Base-by-base conservation (phyloP, 306 rosid genomes). In the Quercus engelmannii region DNA sequence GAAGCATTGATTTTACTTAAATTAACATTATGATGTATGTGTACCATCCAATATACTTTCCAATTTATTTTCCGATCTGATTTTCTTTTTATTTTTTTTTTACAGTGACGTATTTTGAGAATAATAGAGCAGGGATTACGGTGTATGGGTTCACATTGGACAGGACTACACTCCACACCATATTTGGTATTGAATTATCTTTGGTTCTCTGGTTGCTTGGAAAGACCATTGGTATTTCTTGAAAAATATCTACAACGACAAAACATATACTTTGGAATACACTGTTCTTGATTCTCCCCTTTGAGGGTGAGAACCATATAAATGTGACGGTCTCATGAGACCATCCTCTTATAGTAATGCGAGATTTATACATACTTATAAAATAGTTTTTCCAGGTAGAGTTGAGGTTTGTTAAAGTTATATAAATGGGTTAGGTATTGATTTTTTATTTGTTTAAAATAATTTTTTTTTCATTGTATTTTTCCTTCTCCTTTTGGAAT, bases 161-260 rank as follows among this genome's bases (percentile, higher is more conserved):
- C 55, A 85, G 97, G 81, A 86, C 87, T 67, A 92, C 97, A 0
- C 85, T 94, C 0, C 90, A 94, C 83, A 92, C 92, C 49, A 90
- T 95, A 61, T 92, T 95, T 57, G 94, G 97, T 52, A 78, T 95
- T 31, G 87, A 95, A 81, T 19, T 95, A 7, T 91, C 98, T 2
- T 82, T 94, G 64, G 90, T 90, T 57, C 97, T 95, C 13, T 95
- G 99, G 99, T 72, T 95, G 71, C 91, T 95, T 55, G 97, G 98
- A 7, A 95, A 95, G 79, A 95, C 99, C 20, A 73, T 95, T 33
- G 90, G 91, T 51, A 71, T 84, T 84, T 85, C 85, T 82, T 86
- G 70, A 87, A 67, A n/a, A 18, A 68, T 10, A 70, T 65, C 73
- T 75, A 28, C 35, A 7, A 57, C 26, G 3, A 23, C 10, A 8